Conservation (phyloP, 2,329 filamentous ascomycete species). For the Colletotrichum tropicicola region DNA sequence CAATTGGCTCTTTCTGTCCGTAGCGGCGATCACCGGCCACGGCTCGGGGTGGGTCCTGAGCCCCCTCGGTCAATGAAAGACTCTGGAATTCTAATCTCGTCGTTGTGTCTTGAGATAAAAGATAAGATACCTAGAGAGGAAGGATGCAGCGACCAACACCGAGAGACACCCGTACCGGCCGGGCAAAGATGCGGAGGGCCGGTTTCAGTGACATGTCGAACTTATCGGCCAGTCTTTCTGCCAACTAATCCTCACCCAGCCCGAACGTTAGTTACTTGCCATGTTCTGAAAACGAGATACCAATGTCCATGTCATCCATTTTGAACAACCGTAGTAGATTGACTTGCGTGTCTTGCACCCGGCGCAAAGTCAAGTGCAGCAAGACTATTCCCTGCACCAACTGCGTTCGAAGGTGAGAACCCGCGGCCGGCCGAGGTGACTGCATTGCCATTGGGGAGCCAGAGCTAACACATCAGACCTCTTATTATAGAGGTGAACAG, state of each 20-base stretch:
- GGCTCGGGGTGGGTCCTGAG: background rate
- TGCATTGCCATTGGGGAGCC: background rate
- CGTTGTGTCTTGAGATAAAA: background rate
- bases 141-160: background rate
- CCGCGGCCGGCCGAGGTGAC: background rate
- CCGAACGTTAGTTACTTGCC: background rate
- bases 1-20: background rate
- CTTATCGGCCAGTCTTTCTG: background rate
- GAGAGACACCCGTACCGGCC: background rate
- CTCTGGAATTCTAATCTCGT: background rate
- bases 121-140: background rate
- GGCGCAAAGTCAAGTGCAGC: conserved; percentile 36
- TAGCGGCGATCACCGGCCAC: background rate
- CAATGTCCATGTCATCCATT: background rate
- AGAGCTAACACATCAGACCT: background rate
- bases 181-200: too few species aligned
- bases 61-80: background rate
- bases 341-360: conserved; percentile 34
- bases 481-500: background rate
- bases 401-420: conserved; percentile 31
- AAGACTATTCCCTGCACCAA: conserved; percentile 37
- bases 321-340: conserved; percentile 9
- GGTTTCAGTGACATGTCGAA: too few species aligned
- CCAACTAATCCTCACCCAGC: background rate
- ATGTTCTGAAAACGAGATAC: background rate